phyloP scores from a whole-genome alignment of 257 asterid genomes.

The Solanum pennellii region DNA sequence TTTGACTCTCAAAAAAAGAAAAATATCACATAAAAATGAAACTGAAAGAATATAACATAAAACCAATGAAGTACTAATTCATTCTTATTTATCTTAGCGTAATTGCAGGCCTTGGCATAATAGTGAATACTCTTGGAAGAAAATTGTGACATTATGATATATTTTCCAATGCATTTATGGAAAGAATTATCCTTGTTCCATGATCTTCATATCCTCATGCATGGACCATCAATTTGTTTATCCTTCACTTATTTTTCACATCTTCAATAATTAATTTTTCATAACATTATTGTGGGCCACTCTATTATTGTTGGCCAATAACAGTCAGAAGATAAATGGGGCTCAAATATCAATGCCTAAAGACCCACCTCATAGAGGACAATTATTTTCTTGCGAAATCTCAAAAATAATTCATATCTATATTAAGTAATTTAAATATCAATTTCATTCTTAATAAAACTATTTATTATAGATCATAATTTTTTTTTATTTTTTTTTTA shows the following conservation, averaged over 20 bases:
- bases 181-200: not conserved
- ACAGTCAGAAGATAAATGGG: not conserved
- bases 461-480: too few relatives aligned
- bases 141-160: not conserved
- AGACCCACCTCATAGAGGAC: not conserved
- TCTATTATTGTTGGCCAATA: not conserved
- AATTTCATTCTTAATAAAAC: too few relatives aligned
- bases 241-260: not conserved
- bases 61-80: too few relatives aligned
- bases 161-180: not conserved
- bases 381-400: not conserved
- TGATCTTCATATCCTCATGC: not conserved
- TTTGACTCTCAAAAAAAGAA: too few relatives aligned
- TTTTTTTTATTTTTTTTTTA: fast-evolving
- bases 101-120: too few relatives aligned
- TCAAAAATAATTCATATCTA: too few relatives aligned
- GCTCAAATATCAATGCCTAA: not conserved
- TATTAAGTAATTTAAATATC: too few relatives aligned
- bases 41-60: too few relatives aligned
- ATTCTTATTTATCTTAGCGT: too few relatives aligned
- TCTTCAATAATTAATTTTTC: not conserved
- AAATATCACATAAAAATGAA: too few relatives aligned
- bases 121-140: not conserved
- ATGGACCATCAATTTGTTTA: not conserved
- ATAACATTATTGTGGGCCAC: not conserved